Evolutionary conservation across 495 filamentous ascomycete species (phyloP), one percentile per base, ranked within the genome.

Genomic region (Penicillium alfredii): DNA sequence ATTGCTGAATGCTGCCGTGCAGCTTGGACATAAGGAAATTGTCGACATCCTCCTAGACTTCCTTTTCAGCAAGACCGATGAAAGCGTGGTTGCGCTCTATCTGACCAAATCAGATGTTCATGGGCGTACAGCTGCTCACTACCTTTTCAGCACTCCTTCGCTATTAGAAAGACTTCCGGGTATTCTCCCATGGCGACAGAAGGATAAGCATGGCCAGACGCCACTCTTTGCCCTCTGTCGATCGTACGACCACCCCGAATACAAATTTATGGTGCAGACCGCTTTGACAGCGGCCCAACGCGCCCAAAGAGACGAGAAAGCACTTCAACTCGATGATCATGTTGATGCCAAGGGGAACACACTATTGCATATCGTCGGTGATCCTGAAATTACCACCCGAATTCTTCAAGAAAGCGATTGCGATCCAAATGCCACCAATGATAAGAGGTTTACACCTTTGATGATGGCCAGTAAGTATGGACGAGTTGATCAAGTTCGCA

Each of bases 391-490:
- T 36, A 85, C 84, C 1, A 42, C 77, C 17, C 75, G 76, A 22
- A 85, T 95, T 15, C 64, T 99, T 3, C 66, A 80, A 35, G 75
- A 81, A 26, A 92, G 88, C 57, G 93, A 99, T 48, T 80, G 86
- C 11, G 88, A 97, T 55, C 85, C 88, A 22, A 99, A 99, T 60
- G 92, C 92, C 1, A 83, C 81, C 0, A 99, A 99, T 51, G 93
- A 97, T 52, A 95, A 88, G 67, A 82, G 73, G 30, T 97, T 97
- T 50, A 99, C 93, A 0, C 78, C 93, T 1, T 66, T 99, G 33
- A 99, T 99, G 93, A 85, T 97, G 38, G 90, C 89, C n/a, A 95
- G 88, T 69, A 99, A 99, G 61, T 99, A 95, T 51, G 92, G 90
- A 15, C 77, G 93, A 29, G 82, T 94, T 11, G 92, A 96, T 44